Evolutionary conservation across 2,329 filamentous ascomycete genomes (phyloP), one percentile per base, ranked within the genome.

Genomic region (Ilyonectria sp.): DNA sequence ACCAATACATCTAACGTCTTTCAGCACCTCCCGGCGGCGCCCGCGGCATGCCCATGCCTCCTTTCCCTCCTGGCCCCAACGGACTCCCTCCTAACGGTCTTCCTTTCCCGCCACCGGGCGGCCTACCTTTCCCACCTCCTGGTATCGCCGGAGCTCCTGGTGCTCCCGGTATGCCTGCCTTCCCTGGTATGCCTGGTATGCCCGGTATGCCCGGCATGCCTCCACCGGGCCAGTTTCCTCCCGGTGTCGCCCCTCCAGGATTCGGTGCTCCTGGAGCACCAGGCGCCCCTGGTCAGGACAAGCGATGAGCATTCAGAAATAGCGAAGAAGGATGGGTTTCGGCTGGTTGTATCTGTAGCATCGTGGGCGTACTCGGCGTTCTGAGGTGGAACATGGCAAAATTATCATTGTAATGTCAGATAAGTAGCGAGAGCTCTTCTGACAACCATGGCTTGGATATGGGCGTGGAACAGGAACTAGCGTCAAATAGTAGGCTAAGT

Each of bases 21-120:
- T 54, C 26, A 68, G 75, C 77, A 86, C 86, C 87, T 67, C 88
- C 89, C 47, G 82, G 80, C 56, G 87, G 85, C 66, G 86, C 84
- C 62, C 84, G 86, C 73, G 86, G 87, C 69, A 83, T 85, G 77
- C 81, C 81, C 23, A 82, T 85, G 73, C 77, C 79, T n/a, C 82
- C 81, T 2, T 85, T 86, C 75, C 80, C 83, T 13, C 79, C 83
- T 2, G 79, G 79, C 9, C 76, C 78, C 40, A 82, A 78, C 73
- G 86, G 87, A 70, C 82, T 84, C 67, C 76, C 79, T 35, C 82
- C 80, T 5, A 82, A 80, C 50, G 80, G 80, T 23, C 80, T 85
- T 50, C 84, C 84, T 3, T 75, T 75, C 50, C 74, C 74, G 35
- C 74, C 72, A 15, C 72, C 74, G 3, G 74, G 74, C 1, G 71